Conservation (phyloP, 1,284 basidiomycete genomes). For the Crocinoboletus sp. region DNA sequence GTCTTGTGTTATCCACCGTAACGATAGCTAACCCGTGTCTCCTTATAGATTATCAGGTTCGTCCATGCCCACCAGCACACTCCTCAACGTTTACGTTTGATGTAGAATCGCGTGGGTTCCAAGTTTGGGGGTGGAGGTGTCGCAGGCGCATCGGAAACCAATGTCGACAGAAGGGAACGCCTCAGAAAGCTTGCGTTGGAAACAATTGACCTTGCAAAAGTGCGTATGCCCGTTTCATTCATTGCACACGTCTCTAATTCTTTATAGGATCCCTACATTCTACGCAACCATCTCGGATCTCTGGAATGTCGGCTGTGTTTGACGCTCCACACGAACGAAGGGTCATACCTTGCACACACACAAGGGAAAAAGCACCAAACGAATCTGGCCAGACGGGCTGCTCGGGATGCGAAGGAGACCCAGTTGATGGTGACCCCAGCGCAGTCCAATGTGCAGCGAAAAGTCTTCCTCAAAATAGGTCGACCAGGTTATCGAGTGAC, state of each 20-base stretch:
- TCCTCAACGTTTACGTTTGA: conserved; percentile 1
- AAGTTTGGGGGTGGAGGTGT: conserved; percentile 97
- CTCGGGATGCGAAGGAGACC: conserved; percentile 91
- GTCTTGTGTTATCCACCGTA: not conserved
- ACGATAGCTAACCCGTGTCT: conserved; percentile 2
- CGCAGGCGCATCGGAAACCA: conserved; percentile 88
- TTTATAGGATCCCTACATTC: conserved; percentile 92
- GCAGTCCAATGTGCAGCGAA: conserved; percentile 74
- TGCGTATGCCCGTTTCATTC: conserved; percentile 23
- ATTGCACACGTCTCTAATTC: conserved; percentile 3
- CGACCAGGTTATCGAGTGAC: conserved; percentile 92
- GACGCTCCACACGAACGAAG: conserved; percentile 98
- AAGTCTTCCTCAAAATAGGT: conserved; percentile 97
- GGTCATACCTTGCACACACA: conserved; percentile 98
- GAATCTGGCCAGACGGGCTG: conserved; percentile 94
- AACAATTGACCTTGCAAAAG: conserved; percentile 95
- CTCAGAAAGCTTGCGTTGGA: conserved; percentile 93
- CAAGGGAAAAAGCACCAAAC: conserved; percentile 99
- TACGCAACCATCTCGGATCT: conserved; percentile 96
- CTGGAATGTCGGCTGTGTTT: conserved; percentile 98
- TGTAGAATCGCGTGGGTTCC: conserved; percentile 88
- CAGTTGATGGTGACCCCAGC: conserved; percentile 82
- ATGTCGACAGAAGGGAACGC: conserved; percentile 94
- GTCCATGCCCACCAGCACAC: not conserved
- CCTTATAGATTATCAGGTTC: conserved; percentile 44